Conservation (phyloP, 1,284 basidiomycete genomes). For the Coniophora puteana region DNA sequence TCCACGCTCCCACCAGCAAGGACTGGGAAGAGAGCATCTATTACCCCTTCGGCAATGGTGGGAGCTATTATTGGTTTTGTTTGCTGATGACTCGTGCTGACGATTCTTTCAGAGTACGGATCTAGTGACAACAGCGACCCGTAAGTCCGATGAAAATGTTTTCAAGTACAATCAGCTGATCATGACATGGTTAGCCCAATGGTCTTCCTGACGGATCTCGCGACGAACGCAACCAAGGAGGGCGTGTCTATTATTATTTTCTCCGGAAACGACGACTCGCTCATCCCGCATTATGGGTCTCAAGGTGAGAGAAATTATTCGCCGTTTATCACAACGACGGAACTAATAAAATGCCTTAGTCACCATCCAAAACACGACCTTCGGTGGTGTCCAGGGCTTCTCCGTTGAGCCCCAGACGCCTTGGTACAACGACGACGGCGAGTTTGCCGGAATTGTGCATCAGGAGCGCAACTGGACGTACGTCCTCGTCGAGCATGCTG, state of each 20-base stretch:
- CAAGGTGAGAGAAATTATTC: constrained; percentile 40
- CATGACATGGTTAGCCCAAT: constrained; percentile 42
- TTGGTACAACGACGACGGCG: constrained; percentile 54
- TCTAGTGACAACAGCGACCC: constrained; percentile 38
- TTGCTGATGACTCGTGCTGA: constrained; percentile 10
- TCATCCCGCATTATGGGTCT: constrained; percentile 61
- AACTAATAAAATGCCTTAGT: constrained; percentile 34
- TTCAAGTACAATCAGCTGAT: constrained; percentile 41
- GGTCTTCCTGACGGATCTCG: constrained; percentile 60
- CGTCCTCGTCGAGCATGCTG: constrained; percentile 50
- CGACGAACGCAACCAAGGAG: constrained; percentile 52
- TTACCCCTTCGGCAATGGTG: constrained; percentile 48
- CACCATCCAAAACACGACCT: constrained; percentile 71
- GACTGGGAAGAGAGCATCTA: constrained; percentile 46
- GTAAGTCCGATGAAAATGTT: constrained; percentile 5
- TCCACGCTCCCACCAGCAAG: constrained; percentile 67
- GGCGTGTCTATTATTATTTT: constrained; percentile 53
- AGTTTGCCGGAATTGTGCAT: constrained; percentile 65
- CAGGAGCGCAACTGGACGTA: constrained; percentile 72
- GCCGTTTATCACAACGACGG: constrained; percentile 8
- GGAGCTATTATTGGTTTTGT: constrained; percentile 17
- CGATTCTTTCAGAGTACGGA: too few species aligned
- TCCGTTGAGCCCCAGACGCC: constrained; percentile 61
- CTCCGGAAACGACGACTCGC: constrained; percentile 66
- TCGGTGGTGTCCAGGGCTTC: constrained; percentile 71